Evolutionary conservation across 768 basidiomycete species (phyloP).

Genomic region (Agaricus sinodeliciosus): DNA sequence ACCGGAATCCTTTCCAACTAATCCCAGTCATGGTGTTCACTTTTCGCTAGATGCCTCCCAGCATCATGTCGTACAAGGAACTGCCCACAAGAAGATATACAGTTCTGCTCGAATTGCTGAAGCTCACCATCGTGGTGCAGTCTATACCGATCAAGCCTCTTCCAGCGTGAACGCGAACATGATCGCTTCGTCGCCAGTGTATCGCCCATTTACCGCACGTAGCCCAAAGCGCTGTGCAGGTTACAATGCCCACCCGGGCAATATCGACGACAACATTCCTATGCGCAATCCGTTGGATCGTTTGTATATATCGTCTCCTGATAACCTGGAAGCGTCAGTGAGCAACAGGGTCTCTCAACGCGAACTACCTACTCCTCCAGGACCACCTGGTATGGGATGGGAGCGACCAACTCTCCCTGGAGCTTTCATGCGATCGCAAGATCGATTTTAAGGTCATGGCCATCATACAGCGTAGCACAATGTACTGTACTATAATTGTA

Average conservation of each 20-base stretch:
- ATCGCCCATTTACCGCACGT: background rate
- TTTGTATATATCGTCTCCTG: background rate
- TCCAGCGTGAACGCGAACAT: background rate
- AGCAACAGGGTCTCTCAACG: background rate
- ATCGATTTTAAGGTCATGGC: background rate
- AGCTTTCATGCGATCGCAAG: background rate
- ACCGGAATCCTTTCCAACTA: background rate
- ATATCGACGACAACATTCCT: background rate
- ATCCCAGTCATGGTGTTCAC: slow-evolving; percentile 13
- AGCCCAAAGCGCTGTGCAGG: background rate
- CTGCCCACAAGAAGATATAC: background rate
- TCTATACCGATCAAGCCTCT: background rate
- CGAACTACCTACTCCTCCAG: slow-evolving; percentile 3
- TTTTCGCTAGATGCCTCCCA: slow-evolving; percentile 13
- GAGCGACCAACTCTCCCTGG: background rate
- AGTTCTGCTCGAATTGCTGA: background rate
- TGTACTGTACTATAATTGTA: slow-evolving; percentile 11
- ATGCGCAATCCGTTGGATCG: background rate
- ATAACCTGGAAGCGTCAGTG: background rate
- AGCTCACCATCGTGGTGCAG: background rate
- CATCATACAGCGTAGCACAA: background rate
- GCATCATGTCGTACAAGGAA: background rate
- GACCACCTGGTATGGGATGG: slow-evolving; percentile 3
- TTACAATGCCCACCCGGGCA: background rate
- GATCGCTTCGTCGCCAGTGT: slow-evolving; percentile 1